These are phyloP conservation scores for Aspergillus fructus DNA, from an alignment of 2,329 filamentous ascomycete species.

Conservation along the genomic window DNA sequence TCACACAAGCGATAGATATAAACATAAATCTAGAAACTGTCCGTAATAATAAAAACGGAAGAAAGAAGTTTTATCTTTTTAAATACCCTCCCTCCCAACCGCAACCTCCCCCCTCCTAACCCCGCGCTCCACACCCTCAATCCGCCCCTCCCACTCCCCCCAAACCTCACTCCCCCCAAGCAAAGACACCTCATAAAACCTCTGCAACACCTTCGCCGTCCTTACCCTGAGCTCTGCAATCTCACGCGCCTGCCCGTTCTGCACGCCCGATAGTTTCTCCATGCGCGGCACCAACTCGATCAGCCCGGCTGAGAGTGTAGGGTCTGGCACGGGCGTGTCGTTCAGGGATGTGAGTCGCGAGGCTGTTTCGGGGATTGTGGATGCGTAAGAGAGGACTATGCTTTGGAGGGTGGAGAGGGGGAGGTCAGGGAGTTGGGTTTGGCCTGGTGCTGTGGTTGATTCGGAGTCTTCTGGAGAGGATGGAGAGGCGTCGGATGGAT, in stretches of 20 bases:
- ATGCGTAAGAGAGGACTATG: constrained; percentile 46
- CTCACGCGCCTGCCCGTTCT: constrained; percentile 39
- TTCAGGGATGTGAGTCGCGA: constrained; percentile 50
- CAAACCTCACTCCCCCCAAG: constrained; percentile 67
- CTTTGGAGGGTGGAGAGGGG: constrained; percentile 32
- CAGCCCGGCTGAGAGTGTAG: constrained; percentile 41
- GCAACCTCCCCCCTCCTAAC: constrained; percentile 63
- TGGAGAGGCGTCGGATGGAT: neutral
- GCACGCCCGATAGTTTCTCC: constrained; percentile 34
- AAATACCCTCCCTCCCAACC: constrained; percentile 55
- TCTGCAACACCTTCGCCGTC: constrained; percentile 54
- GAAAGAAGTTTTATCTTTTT: constrained; percentile 9
- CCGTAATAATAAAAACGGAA: too few species aligned
- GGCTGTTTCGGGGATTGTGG: constrained; percentile 48
- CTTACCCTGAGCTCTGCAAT: constrained; percentile 44
- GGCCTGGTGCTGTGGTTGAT: constrained; percentile 42
- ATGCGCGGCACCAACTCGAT: constrained; percentile 45
- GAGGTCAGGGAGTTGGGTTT: constrained; percentile 29
- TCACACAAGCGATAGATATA: too few species aligned
- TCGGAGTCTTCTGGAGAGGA: constrained; percentile 30
- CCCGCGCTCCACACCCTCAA: constrained; percentile 64
- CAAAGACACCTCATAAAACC: constrained; percentile 73
- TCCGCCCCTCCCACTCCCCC: constrained; percentile 68
- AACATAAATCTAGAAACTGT: too few species aligned
- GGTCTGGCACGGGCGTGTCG: constrained; percentile 47